A percentile compares a stretch with the other conserved stretches of the same genome.
phyloP scores from a whole-genome alignment of 2,329 filamentous ascomycete species.

The Colletotrichum sp. region DNA sequence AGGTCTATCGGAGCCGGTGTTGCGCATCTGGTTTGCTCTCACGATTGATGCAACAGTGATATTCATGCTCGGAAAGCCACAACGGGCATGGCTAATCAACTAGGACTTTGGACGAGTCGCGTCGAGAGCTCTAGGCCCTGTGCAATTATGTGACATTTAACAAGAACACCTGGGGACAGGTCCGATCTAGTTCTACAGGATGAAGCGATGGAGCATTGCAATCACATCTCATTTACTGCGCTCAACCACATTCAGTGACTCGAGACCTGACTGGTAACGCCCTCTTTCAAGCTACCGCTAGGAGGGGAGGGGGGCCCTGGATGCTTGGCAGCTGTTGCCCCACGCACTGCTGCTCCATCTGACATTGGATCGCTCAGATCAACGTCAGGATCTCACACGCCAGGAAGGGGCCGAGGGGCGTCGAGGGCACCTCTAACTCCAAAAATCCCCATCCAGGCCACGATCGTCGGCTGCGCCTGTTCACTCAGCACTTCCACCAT shows the following conservation, averaged over 20 bases:
- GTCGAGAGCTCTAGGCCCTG: background rate
- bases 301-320: background rate
- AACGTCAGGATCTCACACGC: conserved; percentile 8
- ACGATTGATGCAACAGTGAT: conserved; percentile 7
- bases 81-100: background rate
- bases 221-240: conserved; percentile 18
- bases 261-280: background rate
- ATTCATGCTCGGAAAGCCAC: background rate
- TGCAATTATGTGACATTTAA: background rate
- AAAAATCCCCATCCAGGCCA: background rate
- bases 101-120: background rate
- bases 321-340: conserved; percentile 20
- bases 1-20: background rate
- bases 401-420: background rate
- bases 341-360: conserved; percentile 19
- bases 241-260: conserved; percentile 1
- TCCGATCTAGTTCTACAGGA: background rate
- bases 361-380: conserved; percentile 19
- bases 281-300: background rate
- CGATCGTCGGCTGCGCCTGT: background rate
- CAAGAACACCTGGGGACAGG: background rate
- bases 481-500: background rate
- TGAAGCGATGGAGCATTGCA: background rate
- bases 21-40: background rate
- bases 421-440: background rate